Base-by-base conservation (phyloP, 495 filamentous ascomycete genomes). In the Penicillium cinerascens region DNA sequence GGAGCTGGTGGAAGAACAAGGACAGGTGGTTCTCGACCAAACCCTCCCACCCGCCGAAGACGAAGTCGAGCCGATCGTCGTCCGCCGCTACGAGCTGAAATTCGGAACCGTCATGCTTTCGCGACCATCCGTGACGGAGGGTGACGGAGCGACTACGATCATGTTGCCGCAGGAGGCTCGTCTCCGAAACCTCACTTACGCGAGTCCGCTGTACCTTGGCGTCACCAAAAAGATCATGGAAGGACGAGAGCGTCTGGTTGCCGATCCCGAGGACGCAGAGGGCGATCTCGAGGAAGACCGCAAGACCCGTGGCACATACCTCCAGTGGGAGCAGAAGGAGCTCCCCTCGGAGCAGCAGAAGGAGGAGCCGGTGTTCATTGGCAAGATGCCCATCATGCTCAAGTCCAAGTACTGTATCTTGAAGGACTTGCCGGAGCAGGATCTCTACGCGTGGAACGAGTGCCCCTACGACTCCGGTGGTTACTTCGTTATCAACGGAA, bases 401-500 rank as follows among this genome's bases (percentile, higher is more conserved):
- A 95, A 96, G 73, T 95, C 89, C 3, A 87, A 92, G 63, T 89
- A 92, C 57, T 99, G 93, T 74, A 86, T 90, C 45, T 72, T 99
- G 55, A 87, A 86, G 60, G 84, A 87, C 51, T 78, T 92, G 59
- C 79, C 79, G 44, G 92, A 97, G 52, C 82, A 89, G 46, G 82
- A 86, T 16, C 78, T 97, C 1, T 96, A 92, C 62, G 76, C 84
- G 10, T 84, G 89, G 70, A 92, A 92, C 63, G 93, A 99, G 70
- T 99, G 93, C 50, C 93, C 95, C 0, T 97, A 95, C 68, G 93
- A 99, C 63, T 92, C 93, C 57, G 93, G 93, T 43, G 93, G 93
- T 50, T 99, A 99, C 59, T 99, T 99, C 68, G 87, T 99, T 54
- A 97, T 99, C 74, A 99, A 97, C 72, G 93, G 93, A n/a, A 93